Percentiles rank a stretch among this genome's conserved stretches.
Conservation (phyloP, 768 basidiomycete genomes). For the Agaricus subrufescens region DNA sequence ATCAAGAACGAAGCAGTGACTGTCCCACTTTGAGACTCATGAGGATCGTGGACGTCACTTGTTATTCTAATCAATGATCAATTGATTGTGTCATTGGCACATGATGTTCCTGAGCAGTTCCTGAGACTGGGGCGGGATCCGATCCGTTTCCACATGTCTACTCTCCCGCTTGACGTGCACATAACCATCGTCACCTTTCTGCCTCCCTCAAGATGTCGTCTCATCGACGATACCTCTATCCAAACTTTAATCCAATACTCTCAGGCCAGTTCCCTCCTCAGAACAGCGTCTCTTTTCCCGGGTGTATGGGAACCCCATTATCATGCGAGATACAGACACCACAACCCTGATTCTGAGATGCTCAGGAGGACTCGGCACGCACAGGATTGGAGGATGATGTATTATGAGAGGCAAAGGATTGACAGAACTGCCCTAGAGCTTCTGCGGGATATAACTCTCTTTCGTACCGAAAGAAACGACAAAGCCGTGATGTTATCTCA, state of each 20-base stretch:
- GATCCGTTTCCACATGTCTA: too few species aligned
- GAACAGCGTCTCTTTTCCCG: slow-evolving; percentile 36
- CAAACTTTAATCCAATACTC: slow-evolving; percentile 37
- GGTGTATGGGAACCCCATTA: slow-evolving; percentile 53
- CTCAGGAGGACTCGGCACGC: slow-evolving; percentile 22
- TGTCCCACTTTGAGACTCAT: neutral
- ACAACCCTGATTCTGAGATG: slow-evolving; percentile 30
- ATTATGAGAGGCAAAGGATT: slow-evolving; percentile 36
- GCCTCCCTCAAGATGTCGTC: slow-evolving; percentile 15
- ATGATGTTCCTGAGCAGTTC: too few species aligned
- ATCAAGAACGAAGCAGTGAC: neutral
- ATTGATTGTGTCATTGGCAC: too few species aligned
- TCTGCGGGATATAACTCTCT: slow-evolving; percentile 35
- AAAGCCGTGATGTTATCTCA: slow-evolving; percentile 33
- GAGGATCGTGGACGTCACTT: too few species aligned
- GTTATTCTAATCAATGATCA: too few species aligned
- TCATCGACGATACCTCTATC: slow-evolving; percentile 15
- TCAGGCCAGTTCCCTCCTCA: slow-evolving; percentile 30
- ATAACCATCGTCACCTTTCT: slow-evolving; percentile 20
- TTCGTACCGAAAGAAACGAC: slow-evolving; percentile 32
- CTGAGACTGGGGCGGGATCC: too few species aligned
- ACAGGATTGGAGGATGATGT: slow-evolving; percentile 44
- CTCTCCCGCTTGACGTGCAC: slow-evolving; percentile 26
- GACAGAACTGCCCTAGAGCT: slow-evolving; percentile 37
- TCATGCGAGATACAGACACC: slow-evolving; percentile 40